phyloP scores from a whole-genome alignment of 2,329 filamentous ascomycete species.

The Ilyonectria robusta region DNA sequence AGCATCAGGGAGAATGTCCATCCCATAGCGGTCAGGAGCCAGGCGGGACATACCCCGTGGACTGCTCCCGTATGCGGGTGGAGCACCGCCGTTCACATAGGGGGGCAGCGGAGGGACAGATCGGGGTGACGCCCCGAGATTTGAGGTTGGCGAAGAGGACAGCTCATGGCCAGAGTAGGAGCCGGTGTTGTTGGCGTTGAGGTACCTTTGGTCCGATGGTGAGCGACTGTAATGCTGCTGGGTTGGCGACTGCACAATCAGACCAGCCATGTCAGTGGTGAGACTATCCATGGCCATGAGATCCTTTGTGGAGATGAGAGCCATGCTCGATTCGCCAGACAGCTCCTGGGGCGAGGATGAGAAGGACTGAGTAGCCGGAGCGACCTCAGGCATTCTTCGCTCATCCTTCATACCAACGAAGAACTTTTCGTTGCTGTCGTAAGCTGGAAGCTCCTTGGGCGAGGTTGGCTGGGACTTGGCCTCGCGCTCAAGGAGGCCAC shows the following conservation, averaged over 20 bases:
- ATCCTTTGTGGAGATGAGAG: slow-evolving; percentile 69
- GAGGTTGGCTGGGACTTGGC: slow-evolving; percentile 49
- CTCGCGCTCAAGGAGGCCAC: slow-evolving; percentile 66
- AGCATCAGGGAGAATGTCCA: slow-evolving; percentile 69
- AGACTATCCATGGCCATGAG: slow-evolving; percentile 64
- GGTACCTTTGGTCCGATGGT: slow-evolving; percentile 50
- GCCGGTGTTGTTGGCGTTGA: slow-evolving; percentile 52
- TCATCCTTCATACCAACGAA: slow-evolving; percentile 57
- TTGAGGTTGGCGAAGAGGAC: slow-evolving; percentile 51
- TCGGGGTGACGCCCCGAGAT: slow-evolving; percentile 57
- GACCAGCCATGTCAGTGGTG: slow-evolving; percentile 57
- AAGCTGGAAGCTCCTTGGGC: slow-evolving; percentile 54
- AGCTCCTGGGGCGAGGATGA: slow-evolving; percentile 59
- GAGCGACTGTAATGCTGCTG: slow-evolving; percentile 55
- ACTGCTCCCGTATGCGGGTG: slow-evolving; percentile 54
- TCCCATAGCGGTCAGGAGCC: slow-evolving; percentile 70
- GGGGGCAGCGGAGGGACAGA: slow-evolving; percentile 54
- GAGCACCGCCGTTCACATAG: slow-evolving; percentile 42
- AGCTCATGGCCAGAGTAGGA: slow-evolving; percentile 48
- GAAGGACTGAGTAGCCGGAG: slow-evolving; percentile 47
- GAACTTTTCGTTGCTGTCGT: slow-evolving; percentile 59
- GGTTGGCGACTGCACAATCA: slow-evolving; percentile 55
- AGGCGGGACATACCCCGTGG: slow-evolving; percentile 55
- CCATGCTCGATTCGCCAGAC: slow-evolving; percentile 53
- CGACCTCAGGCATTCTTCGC: slow-evolving; percentile 53